Conservation (phyloP, 768 basidiomycete species). For the Tricholoma flavovirens region DNA sequence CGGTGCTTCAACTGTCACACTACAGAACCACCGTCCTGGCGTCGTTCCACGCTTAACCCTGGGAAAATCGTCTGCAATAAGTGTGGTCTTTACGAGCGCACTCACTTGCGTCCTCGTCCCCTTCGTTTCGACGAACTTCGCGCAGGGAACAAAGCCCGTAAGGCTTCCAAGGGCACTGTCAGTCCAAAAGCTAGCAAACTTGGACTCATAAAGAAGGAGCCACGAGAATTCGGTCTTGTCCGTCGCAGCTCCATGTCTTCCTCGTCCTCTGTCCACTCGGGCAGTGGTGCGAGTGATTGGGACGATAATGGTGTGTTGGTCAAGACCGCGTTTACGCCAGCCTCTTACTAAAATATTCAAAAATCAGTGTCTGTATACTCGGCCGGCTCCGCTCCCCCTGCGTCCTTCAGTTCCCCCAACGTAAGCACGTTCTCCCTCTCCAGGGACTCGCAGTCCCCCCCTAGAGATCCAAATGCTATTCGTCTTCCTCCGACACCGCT, state of each 20-base stretch:
- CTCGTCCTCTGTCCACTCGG: constrained; percentile 47
- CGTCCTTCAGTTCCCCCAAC: constrained; percentile 64
- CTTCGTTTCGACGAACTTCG: constrained; percentile 85
- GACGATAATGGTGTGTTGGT: constrained; percentile 66
- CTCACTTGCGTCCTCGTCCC: constrained; percentile 76
- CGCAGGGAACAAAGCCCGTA: constrained; percentile 80
- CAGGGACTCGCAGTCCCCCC: constrained; percentile 47
- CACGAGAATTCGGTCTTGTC: constrained; percentile 42
- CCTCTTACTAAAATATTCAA: constrained; percentile 15
- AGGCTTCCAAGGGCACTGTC: constrained; percentile 34
- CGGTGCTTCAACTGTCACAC: constrained; percentile 91
- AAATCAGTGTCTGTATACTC: constrained; percentile 46
- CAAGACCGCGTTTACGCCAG: constrained; percentile 11
- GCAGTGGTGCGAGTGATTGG: constrained; percentile 69
- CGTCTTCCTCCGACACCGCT: constrained; percentile 71
- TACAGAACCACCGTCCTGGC: constrained; percentile 86
- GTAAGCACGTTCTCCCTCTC: constrained; percentile 56
- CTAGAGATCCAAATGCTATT: constrained; percentile 50
- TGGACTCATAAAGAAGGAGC: constrained; percentile 58
- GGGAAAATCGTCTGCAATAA: constrained; percentile 96
- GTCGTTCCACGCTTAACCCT: constrained; percentile 80
- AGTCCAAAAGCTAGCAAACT: constrained; percentile 32
- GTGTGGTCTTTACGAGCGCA: constrained; percentile 87
- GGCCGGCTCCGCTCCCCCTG: constrained; percentile 54
- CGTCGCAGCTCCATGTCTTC: constrained; percentile 64